A percentile compares a stretch with the other conserved stretches of the same genome.
Conservation (phyloP, 345 rosid species). For the Xanthoceras sorbifolium region DNA sequence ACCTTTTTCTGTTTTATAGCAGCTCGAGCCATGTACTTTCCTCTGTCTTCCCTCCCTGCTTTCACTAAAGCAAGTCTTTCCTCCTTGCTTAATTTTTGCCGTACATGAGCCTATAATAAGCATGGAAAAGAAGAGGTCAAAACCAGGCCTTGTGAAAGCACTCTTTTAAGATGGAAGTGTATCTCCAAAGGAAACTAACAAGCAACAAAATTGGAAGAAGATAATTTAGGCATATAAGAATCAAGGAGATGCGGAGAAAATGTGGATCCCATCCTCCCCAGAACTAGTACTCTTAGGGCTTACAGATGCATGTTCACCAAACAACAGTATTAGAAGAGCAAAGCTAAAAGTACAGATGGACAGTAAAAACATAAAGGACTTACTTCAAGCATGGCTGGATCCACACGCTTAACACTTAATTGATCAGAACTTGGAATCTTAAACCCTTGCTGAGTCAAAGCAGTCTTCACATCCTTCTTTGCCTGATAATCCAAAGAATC, state of each 20-base stretch:
- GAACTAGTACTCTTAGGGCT: background rate
- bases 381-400: constrained; percentile 91
- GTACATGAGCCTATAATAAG: constrained; percentile 72
- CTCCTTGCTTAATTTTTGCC: constrained; percentile 72
- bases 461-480: constrained; percentile 66
- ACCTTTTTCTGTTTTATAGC: constrained; percentile 92
- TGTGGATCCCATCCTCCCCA: background rate
- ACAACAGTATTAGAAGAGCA: background rate
- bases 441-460: constrained; percentile 76
- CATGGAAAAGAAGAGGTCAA: constrained; percentile 4
- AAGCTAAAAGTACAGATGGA: background rate
- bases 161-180: no score
- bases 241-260: background rate
- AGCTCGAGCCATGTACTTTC: constrained; percentile 62
- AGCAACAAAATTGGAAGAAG: background rate
- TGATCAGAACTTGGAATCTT: constrained; percentile 78
- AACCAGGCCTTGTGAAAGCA: background rate
- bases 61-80: constrained; percentile 74
- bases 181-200: background rate
- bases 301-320: background rate
- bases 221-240: background rate
- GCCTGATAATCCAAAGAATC: constrained; percentile 42
- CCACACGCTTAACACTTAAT: constrained; percentile 73
- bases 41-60: constrained; percentile 92
- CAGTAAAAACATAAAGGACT: constrained; percentile 30